phyloP scores from a whole-genome alignment of 805 yeast species.

The Yamadazyma phyllophila region DNA sequence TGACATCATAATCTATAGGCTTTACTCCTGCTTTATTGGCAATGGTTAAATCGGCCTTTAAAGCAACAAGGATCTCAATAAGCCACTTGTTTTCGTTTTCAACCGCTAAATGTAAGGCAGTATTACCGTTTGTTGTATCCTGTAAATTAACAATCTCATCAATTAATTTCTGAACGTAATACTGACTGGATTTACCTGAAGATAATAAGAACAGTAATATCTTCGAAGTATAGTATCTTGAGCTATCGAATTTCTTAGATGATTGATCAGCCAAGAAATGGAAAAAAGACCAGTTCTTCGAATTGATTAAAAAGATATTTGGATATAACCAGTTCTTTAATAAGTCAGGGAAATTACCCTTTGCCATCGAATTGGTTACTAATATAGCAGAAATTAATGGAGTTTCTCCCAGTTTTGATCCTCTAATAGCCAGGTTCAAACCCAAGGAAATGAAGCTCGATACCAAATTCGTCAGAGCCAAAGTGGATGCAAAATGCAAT shows the following conservation, averaged over 20 bases:
- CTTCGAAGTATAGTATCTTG: conserved; percentile 33
- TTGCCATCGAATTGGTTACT: conserved; percentile 81
- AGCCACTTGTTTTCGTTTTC: conserved; percentile 40
- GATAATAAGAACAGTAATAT: conserved; percentile 32
- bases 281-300: conserved; percentile 71
- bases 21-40: conserved; percentile 84
- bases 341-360: conserved; percentile 67
- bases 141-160: conserved; percentile 30
- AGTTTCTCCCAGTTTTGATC: conserved; percentile 37
- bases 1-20: conserved; percentile 83
- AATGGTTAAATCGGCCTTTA: conserved; percentile 54
- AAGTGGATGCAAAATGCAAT: conserved; percentile 42
- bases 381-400: conserved; percentile 68
- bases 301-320: conserved; percentile 42
- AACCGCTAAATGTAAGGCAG: conserved; percentile 41
- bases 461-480: conserved; percentile 37
- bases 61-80: conserved; percentile 30
- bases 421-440: conserved; percentile 38
- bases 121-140: conserved; percentile 36
- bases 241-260: conserved; percentile 30
- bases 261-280: conserved; percentile 67
- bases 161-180: conserved; percentile 18
- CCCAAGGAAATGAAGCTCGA: conserved; percentile 33
- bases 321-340: conserved; percentile 71
- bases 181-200: conserved; percentile 18